Percentiles rank a stretch among this genome's conserved stretches.
Evolutionary conservation across 306 rosid genomes (phyloP).

Genomic region (Fagus sylvatica): DNA sequence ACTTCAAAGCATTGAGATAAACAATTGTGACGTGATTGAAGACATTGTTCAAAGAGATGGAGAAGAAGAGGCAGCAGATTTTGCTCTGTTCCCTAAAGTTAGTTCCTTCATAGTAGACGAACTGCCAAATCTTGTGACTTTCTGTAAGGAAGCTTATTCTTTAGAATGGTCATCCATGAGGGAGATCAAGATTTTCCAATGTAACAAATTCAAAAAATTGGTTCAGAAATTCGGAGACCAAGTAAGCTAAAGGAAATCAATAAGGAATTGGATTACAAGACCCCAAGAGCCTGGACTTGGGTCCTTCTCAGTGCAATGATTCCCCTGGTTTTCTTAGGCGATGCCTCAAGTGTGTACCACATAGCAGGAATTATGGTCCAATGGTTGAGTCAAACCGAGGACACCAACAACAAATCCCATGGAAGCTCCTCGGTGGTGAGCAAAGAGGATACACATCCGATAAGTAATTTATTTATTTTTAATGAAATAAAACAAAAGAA

Average conservation of each 20-base stretch:
- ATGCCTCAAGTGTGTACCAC: not conserved
- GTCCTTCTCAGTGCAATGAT: no score
- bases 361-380: not conserved
- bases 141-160: not conserved
- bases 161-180: not conserved
- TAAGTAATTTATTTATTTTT: not conserved
- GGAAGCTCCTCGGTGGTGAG: not conserved
- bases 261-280: not conserved
- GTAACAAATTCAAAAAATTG: not conserved
- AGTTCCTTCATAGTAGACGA: fast-evolving
- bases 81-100: no score
- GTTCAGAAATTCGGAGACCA: not conserved
- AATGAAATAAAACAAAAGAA: not conserved
- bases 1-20: not conserved
- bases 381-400: not conserved
- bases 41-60: not conserved
- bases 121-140: no score
- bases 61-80: not conserved
- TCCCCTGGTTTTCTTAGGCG: not conserved
- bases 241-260: not conserved
- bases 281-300: not conserved
- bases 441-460: not conserved
- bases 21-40: fast-evolving
- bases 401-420: not conserved
- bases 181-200: fast-evolving